phyloP scores from a whole-genome alignment of 345 rosid species.

The Salix brachista region DNA sequence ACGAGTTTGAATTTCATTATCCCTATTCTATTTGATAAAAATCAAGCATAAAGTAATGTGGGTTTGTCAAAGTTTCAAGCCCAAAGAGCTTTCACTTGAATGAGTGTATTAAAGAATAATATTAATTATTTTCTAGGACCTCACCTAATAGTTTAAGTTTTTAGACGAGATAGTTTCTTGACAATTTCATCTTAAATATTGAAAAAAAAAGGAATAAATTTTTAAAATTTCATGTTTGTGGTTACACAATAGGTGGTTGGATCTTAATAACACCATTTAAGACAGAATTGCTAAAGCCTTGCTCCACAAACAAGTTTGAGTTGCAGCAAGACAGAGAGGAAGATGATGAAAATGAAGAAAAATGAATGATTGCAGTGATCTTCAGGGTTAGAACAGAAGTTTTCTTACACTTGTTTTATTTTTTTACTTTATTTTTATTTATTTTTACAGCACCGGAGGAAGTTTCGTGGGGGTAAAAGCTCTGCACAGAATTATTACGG shows the following conservation, averaged over 20 bases:
- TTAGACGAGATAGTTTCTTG: no score
- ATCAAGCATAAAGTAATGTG: no score
- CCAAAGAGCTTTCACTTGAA: no score
- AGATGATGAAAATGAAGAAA: neutral
- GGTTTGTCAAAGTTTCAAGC: no score
- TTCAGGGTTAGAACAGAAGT: neutral
- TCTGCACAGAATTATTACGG: neutral
- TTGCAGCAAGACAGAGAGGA: neutral
- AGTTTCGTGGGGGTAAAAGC: neutral
- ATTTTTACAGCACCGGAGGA: neutral
- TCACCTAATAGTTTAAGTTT: no score
- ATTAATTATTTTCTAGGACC: fast-evolving
- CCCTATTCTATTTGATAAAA: no score
- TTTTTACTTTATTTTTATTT: no score
- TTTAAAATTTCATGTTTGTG: no score
- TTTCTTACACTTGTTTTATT: neutral
- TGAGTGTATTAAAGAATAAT: no score
- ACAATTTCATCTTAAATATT: neutral
- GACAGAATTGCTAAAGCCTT: no score
- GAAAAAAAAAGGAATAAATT: neutral
- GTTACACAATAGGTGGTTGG: neutral
- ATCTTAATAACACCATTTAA: neutral
- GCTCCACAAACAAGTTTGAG: neutral
- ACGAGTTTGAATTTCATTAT: fast-evolving
- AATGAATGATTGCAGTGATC: neutral